Conservation (phyloP, 1,139 yeast species). For the Trichomonascaceae sp. region DNA sequence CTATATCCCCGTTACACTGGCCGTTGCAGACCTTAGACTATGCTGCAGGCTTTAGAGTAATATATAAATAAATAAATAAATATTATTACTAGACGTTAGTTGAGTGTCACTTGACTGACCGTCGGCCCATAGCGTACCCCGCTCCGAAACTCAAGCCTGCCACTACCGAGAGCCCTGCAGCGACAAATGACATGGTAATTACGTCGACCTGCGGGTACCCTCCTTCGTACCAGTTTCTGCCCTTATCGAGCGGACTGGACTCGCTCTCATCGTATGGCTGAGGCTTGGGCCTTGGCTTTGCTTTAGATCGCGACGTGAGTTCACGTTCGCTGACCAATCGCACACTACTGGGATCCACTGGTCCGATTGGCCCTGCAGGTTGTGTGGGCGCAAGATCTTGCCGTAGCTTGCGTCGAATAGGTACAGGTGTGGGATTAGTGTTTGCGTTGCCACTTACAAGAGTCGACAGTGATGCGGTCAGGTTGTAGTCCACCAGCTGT, state of each 20-base stretch:
- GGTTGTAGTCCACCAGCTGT: constrained; percentile 7
- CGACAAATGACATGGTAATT: constrained; percentile 17
- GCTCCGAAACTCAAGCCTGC: constrained; percentile 21
- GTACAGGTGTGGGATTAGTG: background rate
- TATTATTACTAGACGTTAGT: background rate
- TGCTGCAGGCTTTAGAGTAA: background rate
- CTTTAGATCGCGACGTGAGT: too few relatives aligned
- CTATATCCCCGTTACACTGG: constrained; percentile 97
- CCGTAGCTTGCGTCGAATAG: background rate
- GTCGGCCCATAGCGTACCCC: constrained; percentile 20
- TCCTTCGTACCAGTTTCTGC: too few relatives aligned
- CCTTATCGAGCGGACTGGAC: too few relatives aligned
- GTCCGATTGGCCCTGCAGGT: constrained; percentile 1
- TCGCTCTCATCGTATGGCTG: too few relatives aligned
- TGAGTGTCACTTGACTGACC: constrained; percentile 11
- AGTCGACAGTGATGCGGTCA: constrained; percentile 12
- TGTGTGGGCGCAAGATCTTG: background rate
- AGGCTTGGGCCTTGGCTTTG: too few relatives aligned
- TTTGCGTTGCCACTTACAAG: constrained; percentile 7
- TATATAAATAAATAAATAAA: background rate
- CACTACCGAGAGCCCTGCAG: constrained; percentile 20
- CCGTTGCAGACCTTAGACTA: constrained; percentile 74
- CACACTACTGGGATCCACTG: too few relatives aligned
- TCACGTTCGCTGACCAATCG: too few relatives aligned
- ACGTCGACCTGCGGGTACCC: too few relatives aligned